Evolutionary conservation across 2,329 filamentous ascomycete genomes (phyloP), one percentile per base, ranked within the genome.

Genomic region (Trichoderma semiorbis): DNA sequence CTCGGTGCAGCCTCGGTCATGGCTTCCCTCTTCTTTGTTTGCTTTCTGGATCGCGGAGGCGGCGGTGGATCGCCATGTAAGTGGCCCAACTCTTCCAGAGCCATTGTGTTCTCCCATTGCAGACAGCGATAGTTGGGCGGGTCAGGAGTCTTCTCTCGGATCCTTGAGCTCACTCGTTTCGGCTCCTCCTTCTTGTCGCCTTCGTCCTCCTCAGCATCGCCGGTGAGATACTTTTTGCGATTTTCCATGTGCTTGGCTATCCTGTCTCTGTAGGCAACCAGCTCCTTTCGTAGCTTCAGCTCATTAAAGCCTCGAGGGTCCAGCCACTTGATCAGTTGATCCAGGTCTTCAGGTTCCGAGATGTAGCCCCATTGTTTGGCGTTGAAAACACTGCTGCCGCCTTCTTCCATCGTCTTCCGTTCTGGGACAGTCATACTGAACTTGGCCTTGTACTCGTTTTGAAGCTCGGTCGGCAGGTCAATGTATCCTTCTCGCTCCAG

Each of bases 281-380:
- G 87, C 80, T 98, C 95, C 81, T 98, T 98, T 73, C 92, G 90
- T 64, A 99, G 85, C 78, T 94, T 95, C 74, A 92, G 84, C 82
- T 99, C 96, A 74, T 97, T 94, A 74, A 92, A 86, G 1, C 96
- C 96, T 18, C 93, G 92, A 14, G 91, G 88, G 78, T 99, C 95
- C 5, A 99, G 87, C 95, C 96, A 99, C 67, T 88, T 88, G 73
- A 98, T 89, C 21, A 99, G 87, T 67, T 88, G 88, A 73, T 96
- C 93, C 6, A 99, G 83, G 47, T 93, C 88, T 63, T 92, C 89
- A 0, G 93, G 90, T 12, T 96, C 92, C 47, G 95, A 93, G 76
- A 94, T 94, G 82, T 93, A 99, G 12, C 93, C 96, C 95, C 96
- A 99, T 80, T 98, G 92, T 14, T 84, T 83, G 2, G 95, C 93